phyloP scores from a whole-genome alignment of 805 yeast species.

The Lipomyces sp. region DNA sequence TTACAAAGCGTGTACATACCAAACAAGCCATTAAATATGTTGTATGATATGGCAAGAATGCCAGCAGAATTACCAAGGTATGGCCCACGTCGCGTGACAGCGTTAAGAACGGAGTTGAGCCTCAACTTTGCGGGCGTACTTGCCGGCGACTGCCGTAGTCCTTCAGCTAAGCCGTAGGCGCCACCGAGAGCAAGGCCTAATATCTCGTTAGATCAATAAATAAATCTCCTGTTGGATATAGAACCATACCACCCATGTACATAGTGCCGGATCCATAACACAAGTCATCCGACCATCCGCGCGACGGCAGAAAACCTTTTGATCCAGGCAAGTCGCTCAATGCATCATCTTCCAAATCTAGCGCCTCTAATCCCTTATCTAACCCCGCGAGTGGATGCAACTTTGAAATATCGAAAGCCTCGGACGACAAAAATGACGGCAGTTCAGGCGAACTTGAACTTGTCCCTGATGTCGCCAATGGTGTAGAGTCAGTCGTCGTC shows the following conservation, averaged over 20 bases:
- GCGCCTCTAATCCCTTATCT: conserved; percentile 64
- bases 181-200: conserved; percentile 88
- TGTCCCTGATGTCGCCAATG: background rate
- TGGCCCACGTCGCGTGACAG: conserved; percentile 94
- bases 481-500: background rate
- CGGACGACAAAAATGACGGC: conserved; percentile 24
- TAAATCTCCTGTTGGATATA: background rate
- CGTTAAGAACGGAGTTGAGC: conserved; percentile 87
- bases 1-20: conserved; percentile 17
- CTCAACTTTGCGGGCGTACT: conserved; percentile 78
- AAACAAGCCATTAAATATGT: conserved; percentile 71
- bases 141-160: conserved; percentile 75
- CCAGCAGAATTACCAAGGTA: conserved; percentile 95
- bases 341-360: conserved; percentile 86
- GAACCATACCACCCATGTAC: conserved; percentile 58
- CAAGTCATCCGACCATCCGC: conserved; percentile 96
- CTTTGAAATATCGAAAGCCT: conserved; percentile 30
- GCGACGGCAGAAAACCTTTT: conserved; percentile 88
- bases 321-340: conserved; percentile 80
- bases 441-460: conserved; percentile 9
- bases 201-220: background rate
- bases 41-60: conserved; percentile 87
- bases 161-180: conserved; percentile 83
- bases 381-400: conserved; percentile 40
- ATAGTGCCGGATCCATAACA: conserved; percentile 98